phyloP scores from a whole-genome alignment of 352 stramenopile species.

The Phytophthora pisi region DNA sequence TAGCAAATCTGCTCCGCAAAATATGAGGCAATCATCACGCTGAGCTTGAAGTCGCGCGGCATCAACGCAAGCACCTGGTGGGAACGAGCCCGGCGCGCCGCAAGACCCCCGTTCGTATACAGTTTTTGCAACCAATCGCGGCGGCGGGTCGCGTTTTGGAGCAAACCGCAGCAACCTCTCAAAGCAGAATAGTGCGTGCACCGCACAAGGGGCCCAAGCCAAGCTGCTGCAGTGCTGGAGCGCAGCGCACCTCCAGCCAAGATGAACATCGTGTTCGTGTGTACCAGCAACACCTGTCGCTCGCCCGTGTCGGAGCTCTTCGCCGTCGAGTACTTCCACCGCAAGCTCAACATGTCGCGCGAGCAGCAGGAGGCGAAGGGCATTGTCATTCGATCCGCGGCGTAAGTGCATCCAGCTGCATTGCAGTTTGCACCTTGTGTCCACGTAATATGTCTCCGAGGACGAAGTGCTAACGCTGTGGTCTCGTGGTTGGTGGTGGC shows the following conservation, averaged over 20 bases:
- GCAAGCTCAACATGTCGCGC: slow-evolving; percentile 66
- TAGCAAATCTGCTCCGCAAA: slow-evolving; percentile 20
- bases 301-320: slow-evolving; percentile 81
- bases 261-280: slow-evolving; percentile 87
- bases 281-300: slow-evolving; percentile 86
- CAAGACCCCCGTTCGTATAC: slow-evolving; percentile 18
- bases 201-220: slow-evolving; percentile 6
- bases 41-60: slow-evolving; percentile 17
- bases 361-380: slow-evolving; percentile 72
- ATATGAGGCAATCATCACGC: slow-evolving; percentile 14
- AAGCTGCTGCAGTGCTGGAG: too few relatives aligned
- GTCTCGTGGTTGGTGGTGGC: not conserved
- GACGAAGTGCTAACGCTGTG: slow-evolving; percentile 8
- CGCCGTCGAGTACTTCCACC: slow-evolving; percentile 80
- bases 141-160: slow-evolving; percentile 13
- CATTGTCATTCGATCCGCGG: slow-evolving; percentile 71
- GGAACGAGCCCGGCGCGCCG: slow-evolving; percentile 1
- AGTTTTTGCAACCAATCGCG: slow-evolving; percentile 26
- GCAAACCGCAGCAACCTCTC: not conserved
- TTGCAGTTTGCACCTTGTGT: not conserved
- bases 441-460: not conserved
- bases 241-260: slow-evolving; percentile 1
- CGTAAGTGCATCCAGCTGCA: slow-evolving; percentile 44
- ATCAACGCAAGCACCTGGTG: not conserved
- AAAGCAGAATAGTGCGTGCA: slow-evolving; percentile 22